phyloP scores from a whole-genome alignment of 306 rosid species.

The Acacia confusa region DNA sequence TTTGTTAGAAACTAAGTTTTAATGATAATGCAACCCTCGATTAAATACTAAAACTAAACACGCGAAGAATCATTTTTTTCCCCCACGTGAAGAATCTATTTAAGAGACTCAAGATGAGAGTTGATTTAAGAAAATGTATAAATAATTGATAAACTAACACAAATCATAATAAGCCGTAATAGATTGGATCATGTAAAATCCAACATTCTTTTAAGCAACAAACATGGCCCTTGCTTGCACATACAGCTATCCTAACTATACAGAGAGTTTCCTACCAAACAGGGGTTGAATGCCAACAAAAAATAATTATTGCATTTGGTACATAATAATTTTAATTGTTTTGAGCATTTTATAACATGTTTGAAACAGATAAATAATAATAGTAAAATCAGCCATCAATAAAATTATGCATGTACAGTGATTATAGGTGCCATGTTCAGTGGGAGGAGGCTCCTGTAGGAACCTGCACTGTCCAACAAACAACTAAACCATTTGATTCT shows the following conservation, averaged over 20 bases:
- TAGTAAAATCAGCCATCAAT: not conserved
- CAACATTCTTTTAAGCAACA: not conserved
- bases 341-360: not conserved
- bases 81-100: too few species aligned
- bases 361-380: not conserved
- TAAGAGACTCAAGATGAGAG: not conserved
- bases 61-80: not conserved
- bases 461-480: constrained; percentile 49
- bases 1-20: too few species aligned
- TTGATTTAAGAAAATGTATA: too few species aligned
- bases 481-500: constrained; percentile 66
- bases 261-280: not conserved
- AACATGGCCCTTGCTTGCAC: not conserved
- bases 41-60: not conserved
- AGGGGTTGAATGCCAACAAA: not conserved
- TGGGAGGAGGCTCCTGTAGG: constrained; percentile 57
- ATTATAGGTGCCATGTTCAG: constrained; percentile 58
- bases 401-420: constrained; percentile 35
- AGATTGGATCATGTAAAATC: not conserved
- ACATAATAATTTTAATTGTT: not conserved
- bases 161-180: too few species aligned
- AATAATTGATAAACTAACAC: too few species aligned
- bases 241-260: not conserved
- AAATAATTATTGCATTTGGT: not conserved
- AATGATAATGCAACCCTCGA: not conserved